Percentiles rank a stretch among this genome's conserved stretches.
Conservation (phyloP, 805 yeast genomes). For the Kodamaea restingae region DNA sequence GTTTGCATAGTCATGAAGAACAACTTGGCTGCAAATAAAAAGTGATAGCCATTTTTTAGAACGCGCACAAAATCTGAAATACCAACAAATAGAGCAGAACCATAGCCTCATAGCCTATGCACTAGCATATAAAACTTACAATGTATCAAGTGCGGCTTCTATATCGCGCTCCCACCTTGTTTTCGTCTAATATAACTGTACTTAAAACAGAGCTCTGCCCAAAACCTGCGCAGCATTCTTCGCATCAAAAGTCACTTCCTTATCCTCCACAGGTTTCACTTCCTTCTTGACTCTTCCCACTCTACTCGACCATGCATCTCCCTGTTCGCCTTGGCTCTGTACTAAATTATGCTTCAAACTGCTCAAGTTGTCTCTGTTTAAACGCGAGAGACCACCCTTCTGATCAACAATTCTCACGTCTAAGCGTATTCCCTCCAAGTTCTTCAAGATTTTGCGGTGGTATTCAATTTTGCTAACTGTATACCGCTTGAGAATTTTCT, state of each 20-base stretch:
- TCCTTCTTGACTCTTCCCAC: slow-evolving; percentile 33
- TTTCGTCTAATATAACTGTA: background rate
- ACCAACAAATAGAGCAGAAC: too few species aligned
- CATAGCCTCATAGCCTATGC: too few species aligned
- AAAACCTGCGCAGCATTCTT: slow-evolving; percentile 77
- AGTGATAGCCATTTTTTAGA: background rate
- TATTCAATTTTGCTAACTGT: slow-evolving; percentile 75
- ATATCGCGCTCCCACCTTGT: slow-evolving; percentile 1
- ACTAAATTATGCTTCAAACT: slow-evolving; percentile 40
- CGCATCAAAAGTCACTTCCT: slow-evolving; percentile 53
- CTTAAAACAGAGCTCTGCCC: slow-evolving; percentile 64
- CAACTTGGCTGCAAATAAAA: slow-evolving; percentile 1
- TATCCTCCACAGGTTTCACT: slow-evolving; percentile 22
- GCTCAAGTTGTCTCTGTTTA: slow-evolving; percentile 68
- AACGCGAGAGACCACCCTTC: slow-evolving; percentile 74
- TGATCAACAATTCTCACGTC: slow-evolving; percentile 74
- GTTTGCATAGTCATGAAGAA: background rate
- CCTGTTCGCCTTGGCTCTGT: slow-evolving; percentile 39
- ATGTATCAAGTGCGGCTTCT: too few species aligned
- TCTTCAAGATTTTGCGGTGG: slow-evolving; percentile 73
- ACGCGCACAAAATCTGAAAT: too few species aligned
- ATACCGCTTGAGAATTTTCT: slow-evolving; percentile 51
- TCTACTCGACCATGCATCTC: slow-evolving; percentile 44
- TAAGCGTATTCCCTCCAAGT: slow-evolving; percentile 65
- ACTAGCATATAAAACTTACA: too few species aligned